phyloP scores from a whole-genome alignment of 495 filamentous ascomycete species.

The Elasticomyces elasticus region DNA sequence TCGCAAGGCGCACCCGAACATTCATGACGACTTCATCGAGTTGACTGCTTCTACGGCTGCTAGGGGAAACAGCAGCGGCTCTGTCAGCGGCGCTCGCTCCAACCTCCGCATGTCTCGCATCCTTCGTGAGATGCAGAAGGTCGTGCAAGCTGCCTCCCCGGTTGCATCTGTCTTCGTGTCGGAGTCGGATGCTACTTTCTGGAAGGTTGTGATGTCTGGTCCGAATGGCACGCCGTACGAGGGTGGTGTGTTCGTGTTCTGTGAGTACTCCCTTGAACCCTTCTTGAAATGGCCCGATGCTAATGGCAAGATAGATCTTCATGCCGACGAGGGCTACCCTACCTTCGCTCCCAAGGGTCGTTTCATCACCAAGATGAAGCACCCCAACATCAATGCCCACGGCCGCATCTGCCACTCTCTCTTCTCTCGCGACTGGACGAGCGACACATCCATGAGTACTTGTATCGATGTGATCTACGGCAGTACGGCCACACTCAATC shows the following conservation, averaged over 20 bases:
- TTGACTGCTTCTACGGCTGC: not conserved
- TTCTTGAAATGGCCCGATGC: constrained; percentile 11
- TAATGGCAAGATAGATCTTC: constrained; percentile 21
- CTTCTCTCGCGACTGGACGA: constrained; percentile 20
- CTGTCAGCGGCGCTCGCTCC: not conserved
- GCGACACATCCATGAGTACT: constrained; percentile 17
- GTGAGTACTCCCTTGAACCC: not conserved
- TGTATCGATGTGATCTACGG: too few relatives aligned
- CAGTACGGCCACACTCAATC: too few relatives aligned
- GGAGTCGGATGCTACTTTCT: constrained; percentile 27
- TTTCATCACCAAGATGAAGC: constrained; percentile 89
- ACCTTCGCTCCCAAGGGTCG: constrained; percentile 14
- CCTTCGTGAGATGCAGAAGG: constrained; percentile 23
- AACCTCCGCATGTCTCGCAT: constrained; percentile 17
- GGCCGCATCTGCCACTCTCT: constrained; percentile 64
- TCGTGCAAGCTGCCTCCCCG: constrained; percentile 5
- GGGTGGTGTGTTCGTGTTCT: not conserved
- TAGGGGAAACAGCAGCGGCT: not conserved
- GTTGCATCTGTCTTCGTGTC: constrained; percentile 24
- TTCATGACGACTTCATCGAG: constrained; percentile 25
- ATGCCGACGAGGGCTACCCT: constrained; percentile 24
- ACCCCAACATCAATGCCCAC: constrained; percentile 88
- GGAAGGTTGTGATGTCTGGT: constrained; percentile 30
- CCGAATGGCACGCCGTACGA: constrained; percentile 24
- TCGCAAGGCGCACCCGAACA: constrained; percentile 25